Evolutionary conservation across 306 rosid genomes (phyloP), one percentile per base, ranked within the genome.

Genomic region (Quercus suber): DNA sequence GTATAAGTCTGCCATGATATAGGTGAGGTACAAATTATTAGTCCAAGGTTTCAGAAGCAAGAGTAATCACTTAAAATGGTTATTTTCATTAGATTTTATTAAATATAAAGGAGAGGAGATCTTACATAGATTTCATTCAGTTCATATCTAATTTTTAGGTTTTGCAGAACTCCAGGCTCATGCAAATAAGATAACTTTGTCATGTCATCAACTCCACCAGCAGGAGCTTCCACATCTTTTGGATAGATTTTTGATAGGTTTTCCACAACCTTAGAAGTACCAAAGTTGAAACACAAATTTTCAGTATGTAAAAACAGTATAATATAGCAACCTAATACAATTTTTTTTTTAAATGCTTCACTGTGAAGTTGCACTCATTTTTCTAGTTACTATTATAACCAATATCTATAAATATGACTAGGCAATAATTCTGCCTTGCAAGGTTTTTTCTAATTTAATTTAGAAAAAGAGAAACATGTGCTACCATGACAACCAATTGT

Each of bases 191-290:
- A 93, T 78, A 96, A 86, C 90, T 93, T 93, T 20, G 99, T 96
- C 99, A 96, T 96, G 86, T 96, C 99, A 76, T 96, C 99, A 80
- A 96, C 99, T 55, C 99, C 99, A 15, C 94, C 97, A 45, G 99
- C 81, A 52, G 98, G 94, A 87, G 99, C 97, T 80, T 96, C 98
- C 89, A 75, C 79, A 78, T 95, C 98, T 86, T 91, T 93, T 69
- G 98, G 99, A 55, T 85, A 90, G 86, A 95, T 74, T 82, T 83
- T 91, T 45, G 96, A 82, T 57, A 95, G 84, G 58, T 90, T 87
- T n/a, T 90, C 88, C 28, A 82, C 84, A 74, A 91, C 87, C 98
- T 92, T 76, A 73, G 68, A 78, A 82, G 75, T 58, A 52, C 43
- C 70, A 78, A 88, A 84, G 81, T 3, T 45, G 15, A 72, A 73